phyloP scores from a whole-genome alignment of 805 yeast genomes.

The Metschnikowia similis region DNA sequence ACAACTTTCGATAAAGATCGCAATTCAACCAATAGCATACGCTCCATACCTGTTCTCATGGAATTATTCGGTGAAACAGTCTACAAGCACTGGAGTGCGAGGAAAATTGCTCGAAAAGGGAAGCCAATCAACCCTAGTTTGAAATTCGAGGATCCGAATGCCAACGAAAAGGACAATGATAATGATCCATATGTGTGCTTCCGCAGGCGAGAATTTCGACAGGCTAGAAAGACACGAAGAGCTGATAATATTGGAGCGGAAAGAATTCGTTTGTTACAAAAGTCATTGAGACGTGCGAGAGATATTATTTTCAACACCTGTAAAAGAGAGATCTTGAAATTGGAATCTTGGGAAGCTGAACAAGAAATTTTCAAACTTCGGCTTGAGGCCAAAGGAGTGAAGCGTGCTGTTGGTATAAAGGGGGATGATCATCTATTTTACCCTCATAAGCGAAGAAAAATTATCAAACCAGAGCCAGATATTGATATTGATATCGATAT shows the following conservation, averaged over 20 bases:
- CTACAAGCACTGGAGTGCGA: conserved; percentile 75
- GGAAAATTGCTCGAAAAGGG: conserved; percentile 71
- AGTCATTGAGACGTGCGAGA: conserved; percentile 73
- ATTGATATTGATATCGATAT: conserved; percentile 31
- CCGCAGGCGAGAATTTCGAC: conserved; percentile 91
- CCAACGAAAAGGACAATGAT: conserved; percentile 77
- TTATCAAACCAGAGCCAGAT: conserved; percentile 31
- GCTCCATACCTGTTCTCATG: conserved; percentile 47
- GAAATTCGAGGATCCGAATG: conserved; percentile 75
- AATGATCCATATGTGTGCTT: conserved; percentile 93
- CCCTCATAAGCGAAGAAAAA: conserved; percentile 68
- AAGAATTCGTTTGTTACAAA: conserved; percentile 65
- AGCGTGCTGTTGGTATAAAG: conserved; percentile 68
- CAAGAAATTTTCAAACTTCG: conserved; percentile 67
- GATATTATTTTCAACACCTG: conserved; percentile 66
- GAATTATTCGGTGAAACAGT: conserved; percentile 59
- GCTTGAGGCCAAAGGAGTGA: conserved; percentile 64
- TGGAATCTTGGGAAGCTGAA: conserved; percentile 60
- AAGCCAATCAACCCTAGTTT: conserved; percentile 67
- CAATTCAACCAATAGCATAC: conserved; percentile 21
- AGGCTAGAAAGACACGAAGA: conserved; percentile 92
- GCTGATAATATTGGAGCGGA: conserved; percentile 90
- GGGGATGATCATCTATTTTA: conserved; percentile 84
- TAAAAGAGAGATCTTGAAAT: conserved; percentile 64
- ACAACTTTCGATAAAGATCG: conserved; percentile 54